Evolutionary conservation across 768 basidiomycete species (phyloP).

Genomic region (Boletus vermiculosoides): DNA sequence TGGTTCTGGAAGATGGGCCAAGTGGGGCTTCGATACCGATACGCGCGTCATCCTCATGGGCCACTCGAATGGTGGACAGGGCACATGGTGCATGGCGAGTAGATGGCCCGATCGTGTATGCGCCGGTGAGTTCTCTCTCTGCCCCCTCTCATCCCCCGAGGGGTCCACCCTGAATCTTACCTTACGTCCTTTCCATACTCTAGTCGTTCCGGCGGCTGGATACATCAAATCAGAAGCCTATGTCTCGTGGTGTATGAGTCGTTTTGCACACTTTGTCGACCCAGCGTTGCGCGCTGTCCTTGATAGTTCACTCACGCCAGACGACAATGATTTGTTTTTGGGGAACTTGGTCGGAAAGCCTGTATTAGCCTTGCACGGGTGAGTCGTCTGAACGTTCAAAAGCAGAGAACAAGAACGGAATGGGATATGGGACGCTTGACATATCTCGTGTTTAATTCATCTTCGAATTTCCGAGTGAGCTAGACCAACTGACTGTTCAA

Average conservation of each 20-base stretch:
- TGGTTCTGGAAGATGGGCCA: constrained; percentile 35
- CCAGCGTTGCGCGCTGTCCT: constrained; percentile 71
- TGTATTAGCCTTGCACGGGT: constrained; percentile 80
- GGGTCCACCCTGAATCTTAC: neutral
- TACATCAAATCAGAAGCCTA: constrained; percentile 90
- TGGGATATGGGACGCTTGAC: neutral
- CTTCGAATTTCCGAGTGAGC: neutral
- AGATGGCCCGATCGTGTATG: constrained; percentile 75
- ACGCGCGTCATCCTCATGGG: constrained; percentile 67
- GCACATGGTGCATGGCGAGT: constrained; percentile 79
- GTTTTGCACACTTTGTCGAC: constrained; percentile 78
- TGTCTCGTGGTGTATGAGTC: constrained; percentile 67
- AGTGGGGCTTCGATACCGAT: constrained; percentile 38
- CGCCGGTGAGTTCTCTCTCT: constrained; percentile 44
- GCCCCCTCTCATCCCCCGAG: too few relatives aligned
- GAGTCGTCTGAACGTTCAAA: constrained; percentile 17
- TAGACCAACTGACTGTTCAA: neutral
- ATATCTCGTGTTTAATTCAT: neutral
- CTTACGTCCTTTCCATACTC: neutral
- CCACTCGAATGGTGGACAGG: constrained; percentile 94
- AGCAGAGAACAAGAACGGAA: neutral
- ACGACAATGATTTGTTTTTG: constrained; percentile 85
- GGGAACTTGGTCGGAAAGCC: constrained; percentile 72
- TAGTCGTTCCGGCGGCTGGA: constrained; percentile 74
- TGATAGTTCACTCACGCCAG: constrained; percentile 70